Evolutionary conservation across 495 filamentous ascomycete species (phyloP), one percentile per base, ranked within the genome.

Genomic region (Lasiosphaeria miniovina): DNA sequence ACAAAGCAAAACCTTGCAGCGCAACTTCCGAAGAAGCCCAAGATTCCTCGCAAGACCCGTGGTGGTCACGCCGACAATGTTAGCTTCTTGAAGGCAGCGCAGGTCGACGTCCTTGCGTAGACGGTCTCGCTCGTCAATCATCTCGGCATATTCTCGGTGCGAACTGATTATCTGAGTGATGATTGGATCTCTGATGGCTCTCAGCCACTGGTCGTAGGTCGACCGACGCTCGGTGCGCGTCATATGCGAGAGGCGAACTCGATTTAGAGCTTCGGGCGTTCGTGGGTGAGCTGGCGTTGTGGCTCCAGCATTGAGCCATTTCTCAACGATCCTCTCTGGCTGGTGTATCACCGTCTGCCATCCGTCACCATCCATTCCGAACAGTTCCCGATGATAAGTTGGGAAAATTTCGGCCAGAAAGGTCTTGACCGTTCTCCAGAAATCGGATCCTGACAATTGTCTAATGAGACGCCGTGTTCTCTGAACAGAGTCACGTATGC

Each of bases 11-110:
- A 91, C 85, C 66, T 93, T 93, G 36, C 80, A 76, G 32, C 72
- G 65, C 4, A 93, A 57, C 14, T 78, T 77, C 36, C 79, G 78
- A 1, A 96, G 80, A 52, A 88, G 69, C 3, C 82, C 72, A 1
- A 90, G 65, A 49, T 88, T 86, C 12, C 79, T 75, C 8, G 90
- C 89, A 4, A 94, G 72, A 0, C 90, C 89, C 0, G 86, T 84
- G 1, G 91, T 91, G 0, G 90, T 94, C 1, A 88, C 76, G 0
- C 89, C 88, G 53, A 95, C 84, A n/a, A 95, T 74, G 49, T 90
- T 71, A 0, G 79, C 80, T 55, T 77, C 52, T 34, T 71, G 59
- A 1, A 89, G 77, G 48, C 77, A 80, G 41, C 84, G 72, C 1
- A 80, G 68, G 59, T 85, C 73, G 3, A 82, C 61, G 49, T 88